Evolutionary conservation across 768 basidiomycete species (phyloP).

Genomic region (Boletus rubescentipes): DNA sequence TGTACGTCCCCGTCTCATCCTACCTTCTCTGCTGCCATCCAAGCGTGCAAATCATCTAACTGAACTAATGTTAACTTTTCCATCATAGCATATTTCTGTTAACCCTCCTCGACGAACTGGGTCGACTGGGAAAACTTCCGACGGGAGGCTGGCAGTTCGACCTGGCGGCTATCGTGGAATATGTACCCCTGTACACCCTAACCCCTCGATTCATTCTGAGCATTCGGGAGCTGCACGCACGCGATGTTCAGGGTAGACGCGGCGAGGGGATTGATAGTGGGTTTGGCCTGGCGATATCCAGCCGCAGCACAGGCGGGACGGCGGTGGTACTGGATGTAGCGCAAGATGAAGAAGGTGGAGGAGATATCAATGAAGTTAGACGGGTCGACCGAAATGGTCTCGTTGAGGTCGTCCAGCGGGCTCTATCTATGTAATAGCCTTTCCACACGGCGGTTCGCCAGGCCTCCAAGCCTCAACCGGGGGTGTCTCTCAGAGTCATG

Average conservation of each 20-base stretch:
- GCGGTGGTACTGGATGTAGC: not conserved
- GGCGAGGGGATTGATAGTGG: not conserved
- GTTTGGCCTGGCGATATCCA: not conserved
- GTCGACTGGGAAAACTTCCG: no score
- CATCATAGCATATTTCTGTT: no score
- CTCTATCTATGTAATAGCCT: not conserved
- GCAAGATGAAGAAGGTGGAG: not conserved
- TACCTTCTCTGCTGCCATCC: not conserved
- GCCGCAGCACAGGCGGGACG: not conserved
- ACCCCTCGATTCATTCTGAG: not conserved
- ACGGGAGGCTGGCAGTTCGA: no score
- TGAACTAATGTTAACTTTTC: no score
- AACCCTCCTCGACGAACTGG: no score
- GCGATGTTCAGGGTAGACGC: not conserved
- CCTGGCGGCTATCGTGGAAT: not conserved
- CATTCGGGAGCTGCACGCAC: not conserved
- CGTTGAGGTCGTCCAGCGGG: not conserved
- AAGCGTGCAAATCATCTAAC: not conserved
- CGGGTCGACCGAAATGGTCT: not conserved
- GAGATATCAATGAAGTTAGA: not conserved
- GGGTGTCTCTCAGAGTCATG: not conserved
- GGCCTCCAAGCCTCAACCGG: not conserved
- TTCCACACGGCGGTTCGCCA: not conserved
- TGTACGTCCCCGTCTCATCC: not conserved
- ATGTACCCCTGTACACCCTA: not conserved